Conservation (phyloP, 208 protist genomes). For the Blastocrithidia nonstop region DNA sequence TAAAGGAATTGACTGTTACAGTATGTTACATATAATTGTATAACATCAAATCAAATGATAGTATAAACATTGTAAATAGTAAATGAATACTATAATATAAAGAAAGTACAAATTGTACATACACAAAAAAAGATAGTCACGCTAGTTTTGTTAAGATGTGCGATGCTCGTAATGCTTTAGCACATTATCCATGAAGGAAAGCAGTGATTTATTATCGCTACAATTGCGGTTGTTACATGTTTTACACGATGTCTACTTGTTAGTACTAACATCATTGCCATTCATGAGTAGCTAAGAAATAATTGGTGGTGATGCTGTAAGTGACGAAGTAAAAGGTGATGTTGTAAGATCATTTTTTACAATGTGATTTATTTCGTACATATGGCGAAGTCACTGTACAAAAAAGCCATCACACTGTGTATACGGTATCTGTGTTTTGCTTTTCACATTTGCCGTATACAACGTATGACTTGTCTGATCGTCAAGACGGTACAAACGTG, state of each 20-base stretch:
- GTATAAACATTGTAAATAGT: no score
- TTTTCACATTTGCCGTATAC: background rate
- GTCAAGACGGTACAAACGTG: constrained; percentile 21
- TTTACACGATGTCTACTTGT: background rate
- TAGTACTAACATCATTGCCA: no score
- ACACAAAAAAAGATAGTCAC: background rate
- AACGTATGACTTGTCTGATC: background rate
- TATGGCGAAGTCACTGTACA: constrained; percentile 17
- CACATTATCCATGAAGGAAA: constrained; percentile 3
- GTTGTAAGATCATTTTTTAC: background rate
- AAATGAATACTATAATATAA: constrained; percentile 2
- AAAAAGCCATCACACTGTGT: constrained; percentile 48
- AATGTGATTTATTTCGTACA: background rate
- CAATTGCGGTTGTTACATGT: background rate
- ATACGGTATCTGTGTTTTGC: constrained; percentile 5
- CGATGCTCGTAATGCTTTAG: constrained; percentile 3
- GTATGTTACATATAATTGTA: background rate
- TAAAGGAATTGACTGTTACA: constrained; percentile 2
- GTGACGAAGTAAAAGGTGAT: background rate
- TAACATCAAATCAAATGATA: no score
- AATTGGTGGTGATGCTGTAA: background rate
- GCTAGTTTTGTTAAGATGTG: background rate
- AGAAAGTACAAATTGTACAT: constrained; percentile 1
- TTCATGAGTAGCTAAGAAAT: no score
- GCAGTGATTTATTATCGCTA: constrained; percentile 4